Evolutionary conservation across 1,284 basidiomycete genomes (phyloP), one percentile per base, ranked within the genome.

Genomic region (Cryptococcus neoformans): DNA sequence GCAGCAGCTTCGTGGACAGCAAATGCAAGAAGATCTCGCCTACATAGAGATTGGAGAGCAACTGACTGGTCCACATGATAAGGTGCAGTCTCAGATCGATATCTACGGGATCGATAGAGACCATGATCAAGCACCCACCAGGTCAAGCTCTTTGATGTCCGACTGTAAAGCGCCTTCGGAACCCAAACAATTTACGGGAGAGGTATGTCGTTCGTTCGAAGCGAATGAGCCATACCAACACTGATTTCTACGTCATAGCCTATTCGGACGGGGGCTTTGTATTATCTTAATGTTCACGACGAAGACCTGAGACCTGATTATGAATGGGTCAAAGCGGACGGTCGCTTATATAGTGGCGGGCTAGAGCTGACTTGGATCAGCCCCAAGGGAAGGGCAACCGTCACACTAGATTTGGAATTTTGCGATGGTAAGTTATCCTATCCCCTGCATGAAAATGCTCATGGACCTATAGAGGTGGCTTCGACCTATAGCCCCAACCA

Each of bases 251-350:
- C 42, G 21, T 44, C 60, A 14, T 65, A 93, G 92, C 89, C 90
- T 1, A 78, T 90, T 8, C 85, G 88, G 55, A 87, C 90, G 42
- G 91, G 92, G 11, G 80, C 85, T 12, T 78, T 94, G 0, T 94
- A 89, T 86, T 94, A 92, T 70, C 83, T 94, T 53, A 92, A 94
- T 59, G 91, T 93, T 0, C 90, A 94, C 71, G 85, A 70, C 48
- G 55, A 54, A 6, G 62, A 60, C 6, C 49, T 84, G 0, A 75
- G 82, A 2, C 85, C 87, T 10, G 87, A 89, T 0, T 93, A 86
- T 73, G 78, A 82, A 44, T 94, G 92, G 92, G 85, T 91, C 65
- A 81, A 87, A 60, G 89, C 89, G 59, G 88, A 91, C 69, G 91
- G 89, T 0, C 78, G 92, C 10, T 79, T 94, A 0, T 92, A 89